These are phyloP conservation scores for Amanita pseudoporphyria DNA, from an alignment of 768 basidiomycete genomes.

Conservation along the genomic window DNA sequence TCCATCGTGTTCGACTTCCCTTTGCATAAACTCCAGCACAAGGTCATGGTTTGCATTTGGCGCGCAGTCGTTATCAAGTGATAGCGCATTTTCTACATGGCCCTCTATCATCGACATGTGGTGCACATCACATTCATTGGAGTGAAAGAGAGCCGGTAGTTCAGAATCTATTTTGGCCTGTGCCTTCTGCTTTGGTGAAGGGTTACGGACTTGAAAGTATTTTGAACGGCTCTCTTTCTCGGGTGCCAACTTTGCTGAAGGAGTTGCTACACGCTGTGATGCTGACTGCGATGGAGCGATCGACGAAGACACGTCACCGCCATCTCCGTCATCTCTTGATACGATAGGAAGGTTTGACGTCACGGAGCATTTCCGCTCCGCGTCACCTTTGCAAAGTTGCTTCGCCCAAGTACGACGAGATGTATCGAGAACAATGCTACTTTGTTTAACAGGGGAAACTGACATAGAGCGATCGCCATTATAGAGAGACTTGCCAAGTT, in stretches of 20 bases:
- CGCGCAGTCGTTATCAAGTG: not conserved
- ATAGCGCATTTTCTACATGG: not conserved
- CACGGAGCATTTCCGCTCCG: not conserved
- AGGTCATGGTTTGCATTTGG: not conserved
- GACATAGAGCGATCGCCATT: not conserved
- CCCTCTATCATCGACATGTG: not conserved
- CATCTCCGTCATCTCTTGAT: not conserved
- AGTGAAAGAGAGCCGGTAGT: not conserved
- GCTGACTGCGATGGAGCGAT: slow-evolving; percentile 22
- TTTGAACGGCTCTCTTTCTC: not conserved
- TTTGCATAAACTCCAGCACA: not conserved
- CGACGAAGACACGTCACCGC: slow-evolving; percentile 7
- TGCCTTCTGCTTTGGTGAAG: not conserved
- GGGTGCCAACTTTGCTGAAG: not conserved
- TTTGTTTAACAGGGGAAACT: not conserved
- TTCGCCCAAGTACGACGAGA: slow-evolving; percentile 6
- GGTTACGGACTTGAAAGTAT: not conserved
- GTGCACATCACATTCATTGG: not conserved
- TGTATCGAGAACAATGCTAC: slow-evolving; percentile 7
- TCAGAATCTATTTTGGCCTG: not conserved
- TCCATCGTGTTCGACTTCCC: not conserved
- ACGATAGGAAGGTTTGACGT: not conserved
- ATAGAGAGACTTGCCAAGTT: slow-evolving; percentile 12
- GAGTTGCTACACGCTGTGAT: slow-evolving; percentile 12
- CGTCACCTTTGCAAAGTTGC: not conserved